These are phyloP conservation scores for Zygnema cylindricum DNA, from an alignment of 139 green algal genomes.

Conservation along the genomic window DNA sequence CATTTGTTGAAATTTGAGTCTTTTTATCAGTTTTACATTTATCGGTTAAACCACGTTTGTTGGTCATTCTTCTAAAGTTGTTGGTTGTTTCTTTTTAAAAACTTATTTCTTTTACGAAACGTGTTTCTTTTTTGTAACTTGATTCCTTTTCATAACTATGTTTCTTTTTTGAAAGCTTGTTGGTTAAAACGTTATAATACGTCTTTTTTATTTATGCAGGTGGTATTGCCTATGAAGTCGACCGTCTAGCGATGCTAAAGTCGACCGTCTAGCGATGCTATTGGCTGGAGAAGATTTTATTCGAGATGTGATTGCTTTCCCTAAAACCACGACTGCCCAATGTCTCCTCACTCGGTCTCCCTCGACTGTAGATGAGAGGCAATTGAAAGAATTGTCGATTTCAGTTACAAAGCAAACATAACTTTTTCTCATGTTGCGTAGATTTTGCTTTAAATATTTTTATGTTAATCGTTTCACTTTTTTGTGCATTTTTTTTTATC, in stretches of 20 bases:
- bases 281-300: slow-evolving; percentile 84
- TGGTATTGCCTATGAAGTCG: slow-evolving; percentile 87
- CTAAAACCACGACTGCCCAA: slow-evolving; percentile 88
- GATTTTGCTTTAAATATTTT: too few species aligned
- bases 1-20: too few species aligned
- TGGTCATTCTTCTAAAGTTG: too few species aligned
- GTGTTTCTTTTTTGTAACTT: background rate
- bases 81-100: background rate
- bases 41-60: too few species aligned
- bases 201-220: slow-evolving; percentile 43
- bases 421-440: too few species aligned
- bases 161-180: background rate
- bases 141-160: background rate
- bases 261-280: slow-evolving; percentile 95
- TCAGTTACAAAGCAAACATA: background rate
- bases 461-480: too few species aligned
- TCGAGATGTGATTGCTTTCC: slow-evolving; percentile 99
- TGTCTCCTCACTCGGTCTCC: slow-evolving; percentile 86
- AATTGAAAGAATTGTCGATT: slow-evolving; percentile 64
- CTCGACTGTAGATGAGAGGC: slow-evolving; percentile 27
- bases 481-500: too few species aligned
- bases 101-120: slow-evolving; percentile 5
- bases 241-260: too few species aligned
- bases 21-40: too few species aligned
- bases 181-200: slow-evolving; percentile 28